phyloP scores from a whole-genome alignment of 192 early-diverging fungal genomes.

The Oehlia diaphana region DNA sequence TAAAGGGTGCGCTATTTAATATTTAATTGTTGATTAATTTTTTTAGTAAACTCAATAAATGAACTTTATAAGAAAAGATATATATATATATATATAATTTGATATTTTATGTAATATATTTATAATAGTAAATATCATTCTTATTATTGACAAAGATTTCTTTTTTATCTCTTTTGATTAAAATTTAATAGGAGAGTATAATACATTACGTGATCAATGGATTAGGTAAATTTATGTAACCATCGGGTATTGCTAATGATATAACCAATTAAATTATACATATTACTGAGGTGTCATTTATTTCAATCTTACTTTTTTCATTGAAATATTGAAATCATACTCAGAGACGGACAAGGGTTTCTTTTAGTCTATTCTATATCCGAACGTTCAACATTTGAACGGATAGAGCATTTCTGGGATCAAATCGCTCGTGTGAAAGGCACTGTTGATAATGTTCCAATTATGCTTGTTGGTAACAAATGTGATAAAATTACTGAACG shows the following conservation, averaged over 20 bases:
- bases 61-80: neutral
- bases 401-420: slow-evolving; percentile 80
- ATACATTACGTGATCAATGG: slow-evolving; percentile 79
- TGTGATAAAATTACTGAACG: slow-evolving; percentile 83
- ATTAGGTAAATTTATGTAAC: slow-evolving; percentile 53
- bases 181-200: slow-evolving; percentile 65
- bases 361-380: slow-evolving; percentile 91
- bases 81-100: neutral
- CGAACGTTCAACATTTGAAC: slow-evolving; percentile 84
- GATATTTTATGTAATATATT: neutral
- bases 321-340: neutral
- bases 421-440: slow-evolving; percentile 94
- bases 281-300: too few relatives aligned
- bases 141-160: neutral
- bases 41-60: neutral
- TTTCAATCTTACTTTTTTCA: neutral
- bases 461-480: slow-evolving; percentile 96
- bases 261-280: too few relatives aligned
- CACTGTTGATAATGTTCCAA: slow-evolving; percentile 77
- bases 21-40: too few relatives aligned
- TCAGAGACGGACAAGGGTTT: slow-evolving; percentile 80
- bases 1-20: too few relatives aligned
- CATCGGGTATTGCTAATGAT: slow-evolving; percentile 1
- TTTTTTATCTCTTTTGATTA: neutral
- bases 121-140: neutral